Evolutionary conservation across 73 alveolate species (phyloP).

Genomic region (Paramecium sexaurelia): DNA sequence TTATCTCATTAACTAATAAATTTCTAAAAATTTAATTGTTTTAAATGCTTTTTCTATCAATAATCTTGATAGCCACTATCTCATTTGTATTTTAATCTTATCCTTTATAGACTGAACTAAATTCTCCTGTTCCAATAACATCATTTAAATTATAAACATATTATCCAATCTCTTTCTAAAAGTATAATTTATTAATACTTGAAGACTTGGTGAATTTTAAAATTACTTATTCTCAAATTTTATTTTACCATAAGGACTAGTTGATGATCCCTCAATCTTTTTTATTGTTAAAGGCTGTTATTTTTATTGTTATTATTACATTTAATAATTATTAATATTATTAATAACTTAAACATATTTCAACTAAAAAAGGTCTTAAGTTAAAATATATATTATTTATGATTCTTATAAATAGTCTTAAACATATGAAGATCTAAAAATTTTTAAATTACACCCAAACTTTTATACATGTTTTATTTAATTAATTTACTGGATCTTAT

Average conservation of each 20-base stretch:
- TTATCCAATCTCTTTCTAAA: slow-evolving; percentile 6
- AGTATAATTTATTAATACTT: not conserved
- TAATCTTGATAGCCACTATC: slow-evolving; percentile 30
- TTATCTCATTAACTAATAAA: slow-evolving; percentile 19
- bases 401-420: too few relatives aligned
- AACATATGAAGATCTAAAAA: too few relatives aligned
- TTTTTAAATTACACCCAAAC: too few relatives aligned
- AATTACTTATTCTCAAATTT: not conserved
- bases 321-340: not conserved
- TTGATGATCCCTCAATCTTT: not conserved
- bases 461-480: too few relatives aligned
- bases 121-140: slow-evolving; percentile 53
- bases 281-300: not conserved
- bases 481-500: too few relatives aligned
- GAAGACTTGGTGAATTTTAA: not conserved
- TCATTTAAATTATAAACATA: not conserved
- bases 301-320: not conserved
- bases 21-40: not conserved
- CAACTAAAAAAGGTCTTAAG: not conserved
- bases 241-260: not conserved
- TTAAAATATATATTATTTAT: too few relatives aligned
- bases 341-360: not conserved
- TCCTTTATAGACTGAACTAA: slow-evolving; percentile 65
- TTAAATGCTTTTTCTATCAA: not conserved
- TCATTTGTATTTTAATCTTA: slow-evolving; percentile 44